Evolutionary conservation across 495 filamentous ascomycete species (phyloP).

Genomic region (Lasiosphaeriaceae sp.): DNA sequence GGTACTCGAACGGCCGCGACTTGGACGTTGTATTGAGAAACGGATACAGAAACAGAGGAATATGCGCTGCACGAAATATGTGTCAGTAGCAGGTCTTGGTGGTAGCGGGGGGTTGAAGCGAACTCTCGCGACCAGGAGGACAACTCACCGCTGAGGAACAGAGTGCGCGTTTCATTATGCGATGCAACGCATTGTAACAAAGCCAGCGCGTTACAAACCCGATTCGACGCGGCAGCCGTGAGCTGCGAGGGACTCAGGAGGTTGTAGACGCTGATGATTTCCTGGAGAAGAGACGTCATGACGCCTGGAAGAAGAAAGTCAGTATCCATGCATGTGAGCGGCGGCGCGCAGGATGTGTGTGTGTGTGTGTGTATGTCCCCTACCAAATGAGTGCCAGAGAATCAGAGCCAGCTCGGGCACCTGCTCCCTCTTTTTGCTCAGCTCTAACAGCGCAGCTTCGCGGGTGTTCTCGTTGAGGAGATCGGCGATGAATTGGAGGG

Average conservation of each 20-base stretch:
- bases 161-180: conserved; percentile 88
- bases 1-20: conserved; percentile 95
- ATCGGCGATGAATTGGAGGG: conserved; percentile 90
- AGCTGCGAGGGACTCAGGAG: conserved; percentile 94
- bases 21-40: conserved; percentile 99
- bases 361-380: conserved; percentile 19
- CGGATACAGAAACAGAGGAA: conserved; percentile 95
- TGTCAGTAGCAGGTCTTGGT: conserved; percentile 17
- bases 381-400: conserved; percentile 98
- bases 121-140: not conserved
- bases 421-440: conserved; percentile 98
- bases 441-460: conserved; percentile 87
- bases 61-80: conserved; percentile 65
- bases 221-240: conserved; percentile 92
- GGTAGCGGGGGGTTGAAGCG: not conserved
- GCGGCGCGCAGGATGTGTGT: not conserved
- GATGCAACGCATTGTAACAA: conserved; percentile 97
- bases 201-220: conserved; percentile 96
- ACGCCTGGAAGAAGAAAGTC: conserved; percentile 59
- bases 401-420: conserved; percentile 95
- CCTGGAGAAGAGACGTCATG: conserved; percentile 95
- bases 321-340: conserved; percentile 4
- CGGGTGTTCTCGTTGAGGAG: conserved; percentile 81
- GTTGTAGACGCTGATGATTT: conserved; percentile 98
- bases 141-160: conserved; percentile 79